Evolutionary conservation across 495 filamentous ascomycete genomes (phyloP).

Genomic region (Glutinoglossum americanum): DNA sequence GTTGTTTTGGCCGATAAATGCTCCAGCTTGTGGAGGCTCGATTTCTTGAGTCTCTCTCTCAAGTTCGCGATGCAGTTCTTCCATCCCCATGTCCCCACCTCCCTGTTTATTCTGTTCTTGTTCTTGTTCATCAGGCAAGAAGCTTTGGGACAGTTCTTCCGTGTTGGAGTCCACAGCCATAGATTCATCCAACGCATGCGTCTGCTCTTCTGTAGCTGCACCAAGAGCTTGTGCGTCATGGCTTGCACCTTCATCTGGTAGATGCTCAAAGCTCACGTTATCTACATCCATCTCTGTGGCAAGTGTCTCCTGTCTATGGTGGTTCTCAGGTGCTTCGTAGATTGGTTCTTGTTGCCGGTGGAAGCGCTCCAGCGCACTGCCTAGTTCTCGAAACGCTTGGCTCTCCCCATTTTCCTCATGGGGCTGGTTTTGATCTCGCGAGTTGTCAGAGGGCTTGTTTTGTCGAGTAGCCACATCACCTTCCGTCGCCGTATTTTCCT

Average conservation of each 20-base stretch:
- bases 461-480: slow-evolving; percentile 19
- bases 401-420: slow-evolving; percentile 8
- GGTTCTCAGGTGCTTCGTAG: slow-evolving; percentile 37
- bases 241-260: slow-evolving; percentile 57
- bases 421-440: slow-evolving; percentile 9
- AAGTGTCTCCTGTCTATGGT: slow-evolving; percentile 16
- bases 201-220: slow-evolving; percentile 69
- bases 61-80: neutral
- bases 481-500: slow-evolving; percentile 26
- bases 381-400: slow-evolving; percentile 74
- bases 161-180: slow-evolving; percentile 59
- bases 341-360: slow-evolving; percentile 69
- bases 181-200: slow-evolving; percentile 55
- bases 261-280: slow-evolving; percentile 65
- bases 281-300: slow-evolving; percentile 29
- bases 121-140: slow-evolving; percentile 16
- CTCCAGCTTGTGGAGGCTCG: slow-evolving; percentile 13
- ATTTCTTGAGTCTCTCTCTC: slow-evolving; percentile 7
- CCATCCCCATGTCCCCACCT: neutral
- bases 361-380: slow-evolving; percentile 84
- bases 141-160: slow-evolving; percentile 29
- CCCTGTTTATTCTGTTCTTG: slow-evolving; percentile 9
- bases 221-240: slow-evolving; percentile 83
- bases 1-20: slow-evolving; percentile 8
- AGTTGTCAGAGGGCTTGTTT: slow-evolving; percentile 7